phyloP scores from a whole-genome alignment of 352 stramenopile species.

The Phytophthora constricta region DNA sequence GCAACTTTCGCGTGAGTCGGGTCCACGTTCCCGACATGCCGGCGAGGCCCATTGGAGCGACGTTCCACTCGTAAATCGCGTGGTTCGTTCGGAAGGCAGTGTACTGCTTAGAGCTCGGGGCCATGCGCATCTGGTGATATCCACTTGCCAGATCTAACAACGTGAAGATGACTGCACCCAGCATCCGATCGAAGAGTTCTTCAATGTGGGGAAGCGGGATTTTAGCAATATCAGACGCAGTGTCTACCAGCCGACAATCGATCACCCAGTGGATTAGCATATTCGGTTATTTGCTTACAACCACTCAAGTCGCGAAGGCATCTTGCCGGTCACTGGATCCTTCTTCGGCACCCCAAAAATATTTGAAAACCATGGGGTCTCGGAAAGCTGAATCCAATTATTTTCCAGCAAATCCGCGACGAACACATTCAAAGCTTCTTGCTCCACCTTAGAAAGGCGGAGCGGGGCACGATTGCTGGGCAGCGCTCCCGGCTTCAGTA shows the following conservation, averaged over 20 bases:
- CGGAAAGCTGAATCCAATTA: constrained; percentile 13
- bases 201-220: constrained; percentile 24
- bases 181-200: constrained; percentile 16
- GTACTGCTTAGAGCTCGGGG: constrained; percentile 18
- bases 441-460: neutral
- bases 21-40: constrained; percentile 50
- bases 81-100: constrained; percentile 40
- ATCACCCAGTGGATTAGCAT: constrained; percentile 11
- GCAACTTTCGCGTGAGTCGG: constrained; percentile 28
- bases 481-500: neutral
- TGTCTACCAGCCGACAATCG: neutral
- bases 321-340: constrained; percentile 1
- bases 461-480: neutral
- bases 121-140: constrained; percentile 40
- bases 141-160: constrained; percentile 34
- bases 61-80: constrained; percentile 48
- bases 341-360: constrained; percentile 19
- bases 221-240: constrained; percentile 9
- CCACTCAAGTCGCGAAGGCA: constrained; percentile 1
- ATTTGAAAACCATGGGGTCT: constrained; percentile 10
- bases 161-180: constrained; percentile 13
- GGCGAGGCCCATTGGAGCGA: constrained; percentile 39
- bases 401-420: constrained; percentile 9
- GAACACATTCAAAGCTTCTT: neutral
- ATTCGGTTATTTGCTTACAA: neutral